A percentile compares a stretch with the other conserved stretches of the same genome.
phyloP scores from a whole-genome alignment of 2,329 filamentous ascomycete species.

The Ophiobolus disseminans region DNA sequence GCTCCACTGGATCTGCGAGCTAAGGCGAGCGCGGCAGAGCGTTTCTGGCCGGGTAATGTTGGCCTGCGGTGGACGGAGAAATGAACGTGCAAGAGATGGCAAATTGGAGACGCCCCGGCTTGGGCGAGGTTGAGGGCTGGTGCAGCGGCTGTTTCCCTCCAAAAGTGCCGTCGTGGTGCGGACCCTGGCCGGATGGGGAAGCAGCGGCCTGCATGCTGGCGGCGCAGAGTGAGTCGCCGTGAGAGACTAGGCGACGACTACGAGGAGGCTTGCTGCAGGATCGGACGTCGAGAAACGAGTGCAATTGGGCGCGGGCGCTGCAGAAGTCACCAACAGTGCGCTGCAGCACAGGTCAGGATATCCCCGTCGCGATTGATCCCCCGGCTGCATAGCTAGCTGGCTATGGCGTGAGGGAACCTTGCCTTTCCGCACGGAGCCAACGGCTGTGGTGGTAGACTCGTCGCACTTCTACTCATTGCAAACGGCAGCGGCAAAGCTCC shows the following conservation, averaged over 20 bases:
- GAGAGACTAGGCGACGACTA: conserved; percentile 6
- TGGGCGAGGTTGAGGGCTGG: conserved; percentile 6
- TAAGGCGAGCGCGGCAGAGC: conserved; percentile 28
- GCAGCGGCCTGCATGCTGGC: conserved; percentile 7
- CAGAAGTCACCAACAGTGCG: conserved; percentile 32
- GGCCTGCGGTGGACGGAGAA: background rate
- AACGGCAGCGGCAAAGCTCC: conserved; percentile 52
- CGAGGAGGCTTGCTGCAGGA: conserved; percentile 16
- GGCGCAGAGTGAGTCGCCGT: background rate
- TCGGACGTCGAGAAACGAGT: conserved; percentile 13
- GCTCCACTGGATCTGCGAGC: conserved; percentile 38
- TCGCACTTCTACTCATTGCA: conserved; percentile 49
- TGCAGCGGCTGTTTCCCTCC: conserved; percentile 28
- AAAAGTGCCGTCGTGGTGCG: conserved; percentile 17
- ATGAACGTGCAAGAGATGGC: background rate
- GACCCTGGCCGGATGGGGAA: conserved; percentile 1
- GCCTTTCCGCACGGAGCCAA: conserved; percentile 49
- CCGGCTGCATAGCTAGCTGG: conserved; percentile 21
- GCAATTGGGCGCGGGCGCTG: conserved; percentile 36
- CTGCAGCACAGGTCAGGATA: conserved; percentile 29
- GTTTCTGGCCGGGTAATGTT: conserved; percentile 38
- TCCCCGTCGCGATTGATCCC: conserved; percentile 34
- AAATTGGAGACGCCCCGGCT: background rate
- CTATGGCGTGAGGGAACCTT: conserved; percentile 34
- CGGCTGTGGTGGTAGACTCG: conserved; percentile 50